A percentile compares a stretch with the other conserved stretches of the same genome.
These are phyloP conservation scores for Trichosanthes truncata DNA, from an alignment of 306 rosid species.

Conservation along the genomic window DNA sequence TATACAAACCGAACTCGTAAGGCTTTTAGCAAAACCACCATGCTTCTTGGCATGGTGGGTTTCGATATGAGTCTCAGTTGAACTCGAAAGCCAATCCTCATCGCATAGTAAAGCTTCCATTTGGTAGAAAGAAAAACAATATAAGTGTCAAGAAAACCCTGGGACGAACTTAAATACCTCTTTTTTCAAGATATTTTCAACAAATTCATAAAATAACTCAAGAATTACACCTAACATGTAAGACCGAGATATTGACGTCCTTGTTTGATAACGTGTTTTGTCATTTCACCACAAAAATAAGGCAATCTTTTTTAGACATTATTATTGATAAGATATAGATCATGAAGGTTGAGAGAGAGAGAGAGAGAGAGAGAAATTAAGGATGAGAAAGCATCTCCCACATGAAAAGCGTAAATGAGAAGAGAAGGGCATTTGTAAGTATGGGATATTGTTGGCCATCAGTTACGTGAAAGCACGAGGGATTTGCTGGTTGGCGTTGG, in stretches of 20 bases:
- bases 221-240: not conserved
- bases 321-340: not conserved
- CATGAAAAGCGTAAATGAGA: constrained; percentile 52
- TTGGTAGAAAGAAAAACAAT: not conserved
- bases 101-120: constrained; percentile 39
- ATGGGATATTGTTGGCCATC: constrained; percentile 2
- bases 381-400: constrained; percentile 36
- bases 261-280: not conserved
- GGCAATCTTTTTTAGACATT: not conserved
- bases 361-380: constrained; percentile 11
- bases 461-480: constrained; percentile 52
- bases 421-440: not conserved
- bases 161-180: not conserved
- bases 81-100: constrained; percentile 34
- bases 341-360: constrained; percentile 4
- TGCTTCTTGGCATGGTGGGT: not conserved
- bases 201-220: not conserved
- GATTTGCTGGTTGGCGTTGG: not conserved
- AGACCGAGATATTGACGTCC: not conserved
- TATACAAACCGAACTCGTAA: not conserved
- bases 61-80: not conserved
- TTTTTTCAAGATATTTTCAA: not conserved
- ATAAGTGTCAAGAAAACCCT: not conserved
- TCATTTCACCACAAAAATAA: not conserved
- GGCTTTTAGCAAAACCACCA: not conserved